Evolutionary conservation across 208 protist species (phyloP).

Genomic region (Wallacemonas collosoma): DNA sequence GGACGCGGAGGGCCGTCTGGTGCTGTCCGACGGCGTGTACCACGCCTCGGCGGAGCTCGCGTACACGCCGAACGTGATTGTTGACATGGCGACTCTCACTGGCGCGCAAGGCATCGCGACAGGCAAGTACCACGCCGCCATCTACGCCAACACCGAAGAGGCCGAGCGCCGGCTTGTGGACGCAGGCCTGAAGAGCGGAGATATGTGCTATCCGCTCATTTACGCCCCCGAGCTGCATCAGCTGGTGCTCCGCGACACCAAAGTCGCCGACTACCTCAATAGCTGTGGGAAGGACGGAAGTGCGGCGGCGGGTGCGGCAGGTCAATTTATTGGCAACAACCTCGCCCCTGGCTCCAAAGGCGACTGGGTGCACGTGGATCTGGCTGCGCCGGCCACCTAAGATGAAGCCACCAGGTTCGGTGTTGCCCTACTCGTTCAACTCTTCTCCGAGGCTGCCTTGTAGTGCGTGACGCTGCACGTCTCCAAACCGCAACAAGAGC

Average conservation of each 20-base stretch:
- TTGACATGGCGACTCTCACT: conserved; percentile 83
- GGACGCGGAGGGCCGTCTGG: conserved; percentile 76
- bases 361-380: conserved; percentile 59
- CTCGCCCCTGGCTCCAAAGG: conserved; percentile 40
- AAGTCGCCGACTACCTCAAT: conserved; percentile 57
- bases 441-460: conserved; percentile 24
- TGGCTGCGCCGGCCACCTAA: conserved; percentile 41
- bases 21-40: conserved; percentile 71
- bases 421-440: conserved; percentile 41
- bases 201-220: conserved; percentile 64
- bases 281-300: conserved; percentile 41
- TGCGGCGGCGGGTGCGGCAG: conserved; percentile 51
- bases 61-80: conserved; percentile 54
- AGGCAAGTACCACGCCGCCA: conserved; percentile 47
- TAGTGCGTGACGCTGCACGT: neutral
- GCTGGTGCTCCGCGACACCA: conserved; percentile 36
- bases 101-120: conserved; percentile 72
- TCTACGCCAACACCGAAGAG: conserved; percentile 62
- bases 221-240: conserved; percentile 67
- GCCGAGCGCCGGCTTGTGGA: conserved; percentile 35
- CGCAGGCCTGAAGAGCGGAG: conserved; percentile 41
- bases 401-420: conserved; percentile 50
- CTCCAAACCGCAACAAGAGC: too few relatives aligned
- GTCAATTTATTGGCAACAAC: conserved; percentile 55
- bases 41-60: conserved; percentile 54